Evolutionary conservation across 208 protist species (phyloP), one percentile per base, ranked within the genome.

Genomic region (Leishmania turanica): DNA sequence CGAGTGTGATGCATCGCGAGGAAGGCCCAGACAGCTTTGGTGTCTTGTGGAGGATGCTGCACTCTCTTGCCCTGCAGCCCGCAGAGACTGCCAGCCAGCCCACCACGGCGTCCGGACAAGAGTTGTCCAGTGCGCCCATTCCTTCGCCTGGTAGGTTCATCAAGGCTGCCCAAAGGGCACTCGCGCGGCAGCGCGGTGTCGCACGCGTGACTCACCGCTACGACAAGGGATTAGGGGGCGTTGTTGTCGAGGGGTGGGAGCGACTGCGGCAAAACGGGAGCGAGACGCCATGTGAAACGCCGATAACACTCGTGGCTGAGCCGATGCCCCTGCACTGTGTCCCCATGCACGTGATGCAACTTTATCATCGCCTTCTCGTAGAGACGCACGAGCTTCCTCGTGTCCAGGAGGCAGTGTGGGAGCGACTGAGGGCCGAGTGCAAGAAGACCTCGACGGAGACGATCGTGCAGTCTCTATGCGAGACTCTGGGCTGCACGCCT

Each of bases 291-390:
- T 76, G 72, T 4, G 51, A 24, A 13, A 45, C 49, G 2, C 72
- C 72, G 47, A 27, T 54, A 21, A 62, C 53, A 42, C 47, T 76
- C 9, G 51, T 62, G 19, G 31, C n/a, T 11, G 51, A 62, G 31
- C 72, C 72, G 47, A 76, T 76, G 72, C 51, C 72, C 2, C 72
- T 76, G 15, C 31, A 76, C n/a, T 76, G 53, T 47, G 72, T 76
- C 47, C 72, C 72, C 60, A 15, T 37, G 72, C 72, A 51, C 47
- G 31, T 76, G 31, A 34, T 76, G 45, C 72, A 45, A 6, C 72
- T 54, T 2, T 62, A 62, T 54, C 72, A 76, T n/a, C 72, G 51
- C 1, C 72, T 76, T 37, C 49, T 76, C 1, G 24, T 45, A 24
- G 49, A 45, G 17, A 8, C 47, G 31, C n/a, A 62, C 51, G 34